phyloP scores from a whole-genome alignment of 2,329 filamentous ascomycete genomes.

The Fusarium nanum region DNA sequence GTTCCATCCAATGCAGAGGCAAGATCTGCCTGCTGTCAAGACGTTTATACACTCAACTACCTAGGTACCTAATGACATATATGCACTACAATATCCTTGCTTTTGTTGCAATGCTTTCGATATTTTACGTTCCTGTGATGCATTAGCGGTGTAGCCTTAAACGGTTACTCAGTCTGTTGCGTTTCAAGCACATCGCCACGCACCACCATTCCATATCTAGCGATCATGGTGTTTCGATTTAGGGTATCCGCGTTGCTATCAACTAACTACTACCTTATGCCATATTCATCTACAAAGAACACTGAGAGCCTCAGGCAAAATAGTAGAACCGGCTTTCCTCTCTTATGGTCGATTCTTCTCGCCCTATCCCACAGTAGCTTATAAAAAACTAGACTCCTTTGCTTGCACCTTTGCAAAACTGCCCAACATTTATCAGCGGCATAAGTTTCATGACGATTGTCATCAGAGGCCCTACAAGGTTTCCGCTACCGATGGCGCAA shows the following conservation, averaged over 20 bases:
- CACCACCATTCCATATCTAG: conserved; percentile 36
- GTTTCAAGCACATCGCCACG: conserved; percentile 29
- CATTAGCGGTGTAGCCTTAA: conserved; percentile 14
- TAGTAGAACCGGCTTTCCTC: not conserved
- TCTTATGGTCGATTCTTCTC: not conserved
- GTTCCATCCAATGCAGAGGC: not conserved
- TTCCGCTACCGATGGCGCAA: conserved; percentile 26
- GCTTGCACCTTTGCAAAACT: not conserved
- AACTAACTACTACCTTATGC: not conserved
- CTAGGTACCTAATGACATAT: not conserved
- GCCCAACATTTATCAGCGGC: not conserved
- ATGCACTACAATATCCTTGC: not conserved
- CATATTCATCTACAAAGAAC: not conserved
- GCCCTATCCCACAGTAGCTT: not conserved
- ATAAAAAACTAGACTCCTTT: not conserved
- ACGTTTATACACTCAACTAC: not conserved
- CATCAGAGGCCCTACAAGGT: conserved; percentile 11
- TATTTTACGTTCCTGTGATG: conserved; percentile 18
- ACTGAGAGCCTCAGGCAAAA: not conserved
- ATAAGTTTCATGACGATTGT: conserved; percentile 14
- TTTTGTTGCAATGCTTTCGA: not conserved
- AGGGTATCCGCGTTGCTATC: not conserved
- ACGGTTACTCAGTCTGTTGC: conserved; percentile 15
- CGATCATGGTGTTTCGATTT: conserved; percentile 22
- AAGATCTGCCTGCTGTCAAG: not conserved